Evolutionary conservation across 345 rosid genomes (phyloP), one percentile per base, ranked within the genome.

Genomic region (Hypericum perforatum): DNA sequence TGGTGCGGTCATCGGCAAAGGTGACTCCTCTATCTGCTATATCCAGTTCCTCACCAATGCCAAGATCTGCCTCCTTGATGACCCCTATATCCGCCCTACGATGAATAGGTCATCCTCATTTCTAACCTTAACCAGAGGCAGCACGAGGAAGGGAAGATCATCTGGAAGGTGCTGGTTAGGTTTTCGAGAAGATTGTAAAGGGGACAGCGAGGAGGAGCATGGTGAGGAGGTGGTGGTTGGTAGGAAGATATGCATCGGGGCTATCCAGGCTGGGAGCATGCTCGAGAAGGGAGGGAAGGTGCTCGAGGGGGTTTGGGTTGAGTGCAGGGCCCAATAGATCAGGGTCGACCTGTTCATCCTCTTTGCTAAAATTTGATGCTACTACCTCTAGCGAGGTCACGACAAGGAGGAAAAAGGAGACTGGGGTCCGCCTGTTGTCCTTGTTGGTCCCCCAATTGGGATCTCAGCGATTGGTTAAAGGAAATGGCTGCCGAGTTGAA

Each of bases 131-230:
- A 16, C 16, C 8, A 1, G 1, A 22, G 32, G 32, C 32, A 4
- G 32, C 1, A 51, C 9, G 41, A 16, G 41, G 14, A 38, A 8
- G 54, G 7, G 42, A 51, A 45, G 42, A 12, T 11, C 16, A 11
- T 9, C 7, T 79, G 76, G 56, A 74, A 68, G 63, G 81, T 78
- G 56, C 59, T 82, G 12, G 60, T 75, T 49, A 73, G 76, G 85
- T 80, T 43, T 82, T 80, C 37, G 95, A 86, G 67, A 70, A 77
- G 59, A 67, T 82, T 15, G 80, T 82, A 71, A 64, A 41, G 72
- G 76, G 53, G 86, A 76, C 0, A 60, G 70, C 32, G 64, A 15
- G 59, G 79, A 71, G 39, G 65, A 62, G 45, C 71, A 67, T 37
- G 61, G 65, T 15, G 80, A 66, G 46, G 61, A 66, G 13, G 71